Conservation (phyloP, 208 protist species). For the Trypanosoma rangeli region DNA sequence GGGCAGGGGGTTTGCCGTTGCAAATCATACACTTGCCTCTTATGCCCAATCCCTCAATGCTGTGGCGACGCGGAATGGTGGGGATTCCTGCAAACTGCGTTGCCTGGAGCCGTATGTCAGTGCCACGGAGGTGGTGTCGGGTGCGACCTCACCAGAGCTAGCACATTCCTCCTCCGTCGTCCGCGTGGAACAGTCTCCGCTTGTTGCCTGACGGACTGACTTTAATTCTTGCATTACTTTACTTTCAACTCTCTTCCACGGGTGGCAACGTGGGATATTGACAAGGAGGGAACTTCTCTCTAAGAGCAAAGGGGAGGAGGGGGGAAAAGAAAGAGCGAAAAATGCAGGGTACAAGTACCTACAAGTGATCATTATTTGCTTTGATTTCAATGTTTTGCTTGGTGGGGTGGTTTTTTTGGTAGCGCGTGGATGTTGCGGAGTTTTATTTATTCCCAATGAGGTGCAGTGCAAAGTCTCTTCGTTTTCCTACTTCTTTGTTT, state of each 20-base stretch:
- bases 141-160: neutral
- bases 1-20: conserved; percentile 40
- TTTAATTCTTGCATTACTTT: conserved; percentile 13
- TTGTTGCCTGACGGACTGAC: neutral
- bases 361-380: too few relatives aligned
- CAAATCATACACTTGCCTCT: conserved; percentile 53
- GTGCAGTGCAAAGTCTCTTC: neutral
- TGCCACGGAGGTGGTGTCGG: neutral
- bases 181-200: neutral
- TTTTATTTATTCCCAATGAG: neutral
- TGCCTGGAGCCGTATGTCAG: conserved; percentile 38
- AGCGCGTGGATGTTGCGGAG: too few relatives aligned
- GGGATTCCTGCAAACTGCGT: conserved; percentile 30
- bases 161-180: neutral
- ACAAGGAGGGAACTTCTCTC: neutral
- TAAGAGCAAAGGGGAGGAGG: too few relatives aligned
- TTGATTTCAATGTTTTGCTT: too few relatives aligned
- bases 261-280: neutral
- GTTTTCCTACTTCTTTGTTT: neutral
- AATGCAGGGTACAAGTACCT: too few relatives aligned
- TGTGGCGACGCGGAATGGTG: conserved; percentile 37
- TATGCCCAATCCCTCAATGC: conserved; percentile 74
- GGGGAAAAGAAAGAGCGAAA: neutral
- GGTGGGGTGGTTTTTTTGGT: too few relatives aligned
- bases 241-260: conserved; percentile 13